phyloP scores from a whole-genome alignment of 768 basidiomycete species.

The Kondoa malvinella region DNA sequence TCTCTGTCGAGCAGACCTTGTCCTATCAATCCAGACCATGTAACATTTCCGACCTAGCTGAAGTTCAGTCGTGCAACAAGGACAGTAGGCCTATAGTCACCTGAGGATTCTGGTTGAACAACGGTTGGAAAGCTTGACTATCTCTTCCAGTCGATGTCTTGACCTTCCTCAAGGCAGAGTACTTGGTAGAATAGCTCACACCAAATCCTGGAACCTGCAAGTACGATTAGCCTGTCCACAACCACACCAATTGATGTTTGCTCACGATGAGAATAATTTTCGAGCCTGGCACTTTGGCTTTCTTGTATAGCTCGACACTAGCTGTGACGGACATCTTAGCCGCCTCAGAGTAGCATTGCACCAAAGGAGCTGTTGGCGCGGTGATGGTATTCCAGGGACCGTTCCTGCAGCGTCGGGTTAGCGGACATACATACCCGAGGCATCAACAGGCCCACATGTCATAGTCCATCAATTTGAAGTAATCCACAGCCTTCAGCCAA shows the following conservation, averaged over 20 bases:
- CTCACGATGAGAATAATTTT: neutral
- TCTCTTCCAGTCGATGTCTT: neutral
- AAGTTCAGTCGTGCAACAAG: neutral
- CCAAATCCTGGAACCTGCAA: neutral
- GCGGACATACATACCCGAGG: too few species aligned
- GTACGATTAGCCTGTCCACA: neutral
- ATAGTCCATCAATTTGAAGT: conserved; percentile 86
- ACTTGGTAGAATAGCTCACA: neutral
- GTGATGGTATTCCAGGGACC: neutral
- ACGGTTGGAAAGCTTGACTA: neutral
- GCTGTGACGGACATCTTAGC: neutral
- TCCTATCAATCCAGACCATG: neutral
- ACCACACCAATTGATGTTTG: neutral
- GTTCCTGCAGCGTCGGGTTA: too few species aligned
- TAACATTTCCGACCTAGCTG: neutral
- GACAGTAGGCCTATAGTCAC: neutral
- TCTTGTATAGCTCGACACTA: neutral
- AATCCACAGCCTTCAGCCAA: conserved; percentile 58
- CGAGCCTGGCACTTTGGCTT: neutral
- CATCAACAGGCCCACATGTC: conserved; percentile 42
- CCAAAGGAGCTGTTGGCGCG: neutral
- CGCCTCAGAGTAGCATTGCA: neutral
- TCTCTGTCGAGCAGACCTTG: neutral
- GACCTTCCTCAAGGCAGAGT: neutral
- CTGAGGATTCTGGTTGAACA: neutral